Evolutionary conservation across 805 yeast species (phyloP).

Genomic region (Cyberlindnera americana): DNA sequence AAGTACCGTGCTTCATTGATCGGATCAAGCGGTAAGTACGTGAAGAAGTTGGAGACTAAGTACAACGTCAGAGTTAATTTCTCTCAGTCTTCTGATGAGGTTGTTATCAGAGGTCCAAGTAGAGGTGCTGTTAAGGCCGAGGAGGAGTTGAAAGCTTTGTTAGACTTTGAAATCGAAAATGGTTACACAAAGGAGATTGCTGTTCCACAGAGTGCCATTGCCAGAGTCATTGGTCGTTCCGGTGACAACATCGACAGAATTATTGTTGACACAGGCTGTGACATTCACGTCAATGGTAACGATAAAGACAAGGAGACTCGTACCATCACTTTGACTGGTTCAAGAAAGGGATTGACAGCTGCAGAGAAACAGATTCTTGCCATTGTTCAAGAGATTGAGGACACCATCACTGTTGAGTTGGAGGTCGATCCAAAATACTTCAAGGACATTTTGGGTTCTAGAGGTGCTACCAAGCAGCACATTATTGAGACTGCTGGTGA

Average conservation of each 20-base stretch:
- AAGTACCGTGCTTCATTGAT: conserved; percentile 78
- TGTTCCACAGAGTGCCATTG: conserved; percentile 71
- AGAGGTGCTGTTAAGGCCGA: conserved; percentile 80
- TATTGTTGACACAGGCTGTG: conserved; percentile 54
- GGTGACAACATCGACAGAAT: conserved; percentile 85
- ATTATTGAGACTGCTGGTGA: conserved; percentile 81
- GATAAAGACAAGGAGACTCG: conserved; percentile 49
- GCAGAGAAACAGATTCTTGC: conserved; percentile 62
- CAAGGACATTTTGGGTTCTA: conserved; percentile 19
- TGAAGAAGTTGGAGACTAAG: conserved; percentile 81
- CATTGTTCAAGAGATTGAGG: conserved; percentile 59
- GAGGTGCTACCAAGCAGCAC: conserved; percentile 58
- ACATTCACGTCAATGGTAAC: conserved; percentile 38
- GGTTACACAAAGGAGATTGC: conserved; percentile 61
- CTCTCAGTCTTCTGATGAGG: conserved; percentile 60
- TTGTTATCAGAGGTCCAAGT: conserved; percentile 82
- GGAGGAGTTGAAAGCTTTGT: conserved; percentile 78
- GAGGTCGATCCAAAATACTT: conserved; percentile 22
- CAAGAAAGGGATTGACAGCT: conserved; percentile 66
- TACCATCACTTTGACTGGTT: conserved; percentile 71
- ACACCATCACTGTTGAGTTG: conserved; percentile 17
- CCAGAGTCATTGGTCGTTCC: conserved; percentile 83
- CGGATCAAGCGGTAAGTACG: conserved; percentile 80
- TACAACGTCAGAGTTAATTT: conserved; percentile 79
- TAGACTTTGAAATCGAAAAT: conserved; percentile 83